Percentiles rank a stretch among this genome's conserved stretches.
These are phyloP conservation scores for Salvia miltiorrhiza DNA, from an alignment of 257 asterid genomes.

Conservation along the genomic window DNA sequence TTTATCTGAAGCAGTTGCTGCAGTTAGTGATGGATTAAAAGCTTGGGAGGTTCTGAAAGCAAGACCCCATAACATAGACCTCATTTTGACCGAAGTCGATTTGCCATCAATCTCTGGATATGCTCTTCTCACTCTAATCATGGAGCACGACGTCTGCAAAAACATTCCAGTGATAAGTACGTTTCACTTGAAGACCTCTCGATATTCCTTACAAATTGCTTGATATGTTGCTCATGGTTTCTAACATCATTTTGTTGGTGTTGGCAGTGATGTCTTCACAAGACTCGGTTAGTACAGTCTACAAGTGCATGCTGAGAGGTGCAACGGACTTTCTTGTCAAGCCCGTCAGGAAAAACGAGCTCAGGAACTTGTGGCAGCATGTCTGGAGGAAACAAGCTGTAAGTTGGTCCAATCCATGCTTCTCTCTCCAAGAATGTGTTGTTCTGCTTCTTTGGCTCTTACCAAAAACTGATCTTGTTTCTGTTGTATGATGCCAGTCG, in stretches of 20 bases:
- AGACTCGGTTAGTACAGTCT: conserved; percentile 87
- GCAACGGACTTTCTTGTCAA: conserved; percentile 96
- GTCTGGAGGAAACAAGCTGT: conserved; percentile 98
- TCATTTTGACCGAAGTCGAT: conserved; percentile 89
- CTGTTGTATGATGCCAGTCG: conserved; percentile 37
- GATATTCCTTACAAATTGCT: background rate
- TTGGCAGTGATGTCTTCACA: conserved; percentile 91
- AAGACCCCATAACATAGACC: conserved; percentile 66
- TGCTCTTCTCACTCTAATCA: conserved; percentile 86
- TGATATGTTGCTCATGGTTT: background rate
- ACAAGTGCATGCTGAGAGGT: conserved; percentile 93
- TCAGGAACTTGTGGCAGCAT: conserved; percentile 96
- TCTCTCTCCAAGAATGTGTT: conserved; percentile 3
- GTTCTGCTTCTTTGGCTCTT: background rate
- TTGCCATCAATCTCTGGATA: conserved; percentile 93
- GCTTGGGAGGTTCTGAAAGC: conserved; percentile 89
- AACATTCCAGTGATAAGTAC: conserved; percentile 92
- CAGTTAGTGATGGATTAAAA: conserved; percentile 86
- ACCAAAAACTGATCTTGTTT: conserved; percentile 10
- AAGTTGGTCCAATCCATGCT: conserved; percentile 25
- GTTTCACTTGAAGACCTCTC: conserved; percentile 3
- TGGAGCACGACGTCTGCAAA: conserved; percentile 93
- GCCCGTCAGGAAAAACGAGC: conserved; percentile 88
- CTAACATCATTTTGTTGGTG: conserved; percentile 6
- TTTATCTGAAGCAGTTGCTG: conserved; percentile 59